These are phyloP conservation scores for Coleophoma cylindrospora DNA, from an alignment of 2,329 filamentous ascomycete species.

Conservation along the genomic window DNA sequence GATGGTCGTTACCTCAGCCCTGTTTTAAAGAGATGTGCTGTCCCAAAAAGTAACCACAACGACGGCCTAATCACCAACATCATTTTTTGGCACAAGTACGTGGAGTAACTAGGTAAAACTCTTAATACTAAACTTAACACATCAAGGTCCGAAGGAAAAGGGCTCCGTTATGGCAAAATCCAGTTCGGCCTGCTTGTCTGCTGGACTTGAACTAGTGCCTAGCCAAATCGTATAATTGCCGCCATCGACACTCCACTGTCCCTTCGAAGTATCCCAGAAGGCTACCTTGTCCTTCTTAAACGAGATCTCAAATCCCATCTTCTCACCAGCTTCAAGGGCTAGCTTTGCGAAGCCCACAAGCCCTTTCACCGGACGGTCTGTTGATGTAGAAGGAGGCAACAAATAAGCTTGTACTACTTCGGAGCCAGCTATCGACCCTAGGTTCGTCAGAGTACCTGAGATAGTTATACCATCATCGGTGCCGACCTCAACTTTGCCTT, in stretches of 20 bases:
- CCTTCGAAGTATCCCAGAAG: background rate
- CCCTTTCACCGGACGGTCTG: background rate
- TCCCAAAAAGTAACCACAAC: too few species aligned
- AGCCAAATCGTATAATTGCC: background rate
- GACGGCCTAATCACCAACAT: too few species aligned
- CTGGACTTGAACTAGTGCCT: background rate
- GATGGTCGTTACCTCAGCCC: too few species aligned
- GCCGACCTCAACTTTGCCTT: background rate
- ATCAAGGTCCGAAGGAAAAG: background rate
- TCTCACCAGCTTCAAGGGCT: background rate
- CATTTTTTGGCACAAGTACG: too few species aligned
- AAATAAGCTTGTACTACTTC: conserved; percentile 17
- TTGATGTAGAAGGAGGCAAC: background rate
- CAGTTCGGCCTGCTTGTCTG: background rate
- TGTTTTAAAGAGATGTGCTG: too few species aligned
- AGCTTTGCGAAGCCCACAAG: conserved; percentile 1
- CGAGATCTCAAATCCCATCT: background rate
- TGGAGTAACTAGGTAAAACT: too few species aligned
- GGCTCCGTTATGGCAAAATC: background rate
- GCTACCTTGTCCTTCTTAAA: background rate
- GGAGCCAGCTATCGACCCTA: background rate
- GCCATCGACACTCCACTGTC: background rate
- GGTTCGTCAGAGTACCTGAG: background rate
- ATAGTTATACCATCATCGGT: background rate
- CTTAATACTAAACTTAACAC: background rate